Percentiles rank a stretch among this genome's conserved stretches.
Conservation (phyloP, 306 rosid species). For the Cotoneaster glaucophyllus region DNA sequence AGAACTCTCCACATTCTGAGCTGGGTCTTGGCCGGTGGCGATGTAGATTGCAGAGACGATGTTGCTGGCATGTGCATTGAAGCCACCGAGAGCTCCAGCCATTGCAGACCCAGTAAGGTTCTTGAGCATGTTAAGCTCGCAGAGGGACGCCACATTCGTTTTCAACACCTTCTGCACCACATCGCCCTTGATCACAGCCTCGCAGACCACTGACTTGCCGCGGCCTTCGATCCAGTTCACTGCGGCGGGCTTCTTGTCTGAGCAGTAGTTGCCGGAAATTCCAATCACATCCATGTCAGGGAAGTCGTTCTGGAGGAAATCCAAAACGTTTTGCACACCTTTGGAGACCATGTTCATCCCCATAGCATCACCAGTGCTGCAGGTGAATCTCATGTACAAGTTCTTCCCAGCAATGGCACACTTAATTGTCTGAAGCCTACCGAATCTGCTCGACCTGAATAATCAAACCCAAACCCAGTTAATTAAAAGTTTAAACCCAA, state of each 20-base stretch:
- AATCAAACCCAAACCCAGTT: neutral
- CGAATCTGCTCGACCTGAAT: slow-evolving; percentile 78
- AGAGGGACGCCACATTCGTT: slow-evolving; percentile 59
- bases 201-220: slow-evolving; percentile 86
- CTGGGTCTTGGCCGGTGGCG: slow-evolving; percentile 98
- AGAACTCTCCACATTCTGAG: slow-evolving; percentile 89
- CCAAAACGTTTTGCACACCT: slow-evolving; percentile 79
- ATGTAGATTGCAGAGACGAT: slow-evolving; percentile 71
- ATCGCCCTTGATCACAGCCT: slow-evolving; percentile 66
- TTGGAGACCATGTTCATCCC: slow-evolving; percentile 99
- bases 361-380: slow-evolving; percentile 93
- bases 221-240: slow-evolving; percentile 97
- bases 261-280: slow-evolving; percentile 79
- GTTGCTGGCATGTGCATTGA: slow-evolving; percentile 92
- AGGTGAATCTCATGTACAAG: slow-evolving; percentile 61
- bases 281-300: slow-evolving; percentile 96
- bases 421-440: slow-evolving; percentile 50
- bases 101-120: slow-evolving; percentile 83
- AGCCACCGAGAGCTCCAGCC: slow-evolving; percentile 96
- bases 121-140: slow-evolving; percentile 91
- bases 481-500: neutral
- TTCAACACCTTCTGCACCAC: slow-evolving; percentile 77
- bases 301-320: slow-evolving; percentile 57
- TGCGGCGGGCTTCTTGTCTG: slow-evolving; percentile 89
- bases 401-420: slow-evolving; percentile 71